Base-by-base conservation (phyloP, 2,329 filamentous ascomycete species). In the Aspergillus niger region DNA sequence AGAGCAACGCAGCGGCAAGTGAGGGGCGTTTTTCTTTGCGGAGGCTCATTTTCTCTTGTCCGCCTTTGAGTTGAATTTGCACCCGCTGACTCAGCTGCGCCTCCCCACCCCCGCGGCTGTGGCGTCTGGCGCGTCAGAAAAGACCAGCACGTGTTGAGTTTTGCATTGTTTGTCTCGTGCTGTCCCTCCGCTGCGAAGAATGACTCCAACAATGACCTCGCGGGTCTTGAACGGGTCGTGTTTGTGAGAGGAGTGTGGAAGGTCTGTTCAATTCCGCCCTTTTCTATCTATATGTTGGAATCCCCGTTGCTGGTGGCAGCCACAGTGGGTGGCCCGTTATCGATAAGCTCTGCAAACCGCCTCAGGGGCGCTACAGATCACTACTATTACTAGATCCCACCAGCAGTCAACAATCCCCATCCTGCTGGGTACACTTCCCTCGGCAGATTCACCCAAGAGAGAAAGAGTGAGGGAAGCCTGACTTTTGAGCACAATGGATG, bases 401-500 rank as follows among this genome's bases (percentile, higher is more conserved):
- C 41, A 44, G 20, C 56, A n/a, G 26, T 39, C 38, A 41, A 7
- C 32, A 38, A 20, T n/a, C 15, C 15, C 44, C 24, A 58, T 39
- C 28, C 11, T 58, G 44, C 51, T 52, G 44, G 17, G 24, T 48
- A 22, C 38, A 38, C 44, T 47, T 50, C 17, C 36, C 38, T 8
- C 55, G 3, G 41, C 57, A 53, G 10, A 36, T 5, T 36, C 11
- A 36, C 4, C 30, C 30, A 2, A 10, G 13, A 10, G 10, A 4
- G 3, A 32, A 13, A 32, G 30, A 43, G 24, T 55, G 49, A 24
- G 54, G 26, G 47, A 47, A 17, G 28, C 11, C 3, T 13, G 22
- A 36, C 3, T 13, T 24, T 22, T 26, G 26, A 55, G 63, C 74
- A 82, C 69, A 60, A 96, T 96, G 92, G 92, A 96, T 74, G 82